Base-by-base conservation (phyloP, 2,329 filamentous ascomycete species). In the Epichloe festucae region DNA sequence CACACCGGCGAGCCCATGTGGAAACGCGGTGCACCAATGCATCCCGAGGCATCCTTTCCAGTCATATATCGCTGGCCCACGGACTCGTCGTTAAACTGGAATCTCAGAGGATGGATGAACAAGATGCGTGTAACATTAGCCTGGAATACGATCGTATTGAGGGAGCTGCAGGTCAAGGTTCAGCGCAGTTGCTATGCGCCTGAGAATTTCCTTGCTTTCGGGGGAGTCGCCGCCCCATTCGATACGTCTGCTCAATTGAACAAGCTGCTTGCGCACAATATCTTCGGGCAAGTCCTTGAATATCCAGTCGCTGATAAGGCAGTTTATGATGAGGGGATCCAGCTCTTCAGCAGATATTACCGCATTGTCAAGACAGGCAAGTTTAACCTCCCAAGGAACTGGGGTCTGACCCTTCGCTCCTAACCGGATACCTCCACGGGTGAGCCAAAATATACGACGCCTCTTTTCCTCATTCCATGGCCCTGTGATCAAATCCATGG, bases 401-500 rank as follows among this genome's bases (percentile, higher is more conserved):
- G 34, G 23, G 12, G 46, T 61, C 52, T 65, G 61, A 11, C 38
- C 52, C 49, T 21, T 63, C 56, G 1, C 61, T 54, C 62, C 60
- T 8, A 67, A 43, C 4, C 56, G 58, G 49, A 67, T 62, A 14
- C 72, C 71, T 5, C 64, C 68, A 38, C 69, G 66, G 10, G 66
- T 59, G 19, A 76, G 62, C 73, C 73, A 75, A 58, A 74, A 73
- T 5, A 75, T 61, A 31, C 71, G 70, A 40, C 67, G 65, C 23
- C 64, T 59, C 42, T 63, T 58, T 39, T 67, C 65, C 4, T 68
- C 67, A 23, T 67, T 58, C 70, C 69, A 73, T 0, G 72, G 70
- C 0, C 72, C 71, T 0, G 63, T 66, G 35, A 75, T 52, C 27
- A 76, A 65, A 4, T 54, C 43, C 11, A 63, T 60, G 6, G 73